Base-by-base conservation (phyloP, 163 green algal species). In the Chlorella variabilis region DNA sequence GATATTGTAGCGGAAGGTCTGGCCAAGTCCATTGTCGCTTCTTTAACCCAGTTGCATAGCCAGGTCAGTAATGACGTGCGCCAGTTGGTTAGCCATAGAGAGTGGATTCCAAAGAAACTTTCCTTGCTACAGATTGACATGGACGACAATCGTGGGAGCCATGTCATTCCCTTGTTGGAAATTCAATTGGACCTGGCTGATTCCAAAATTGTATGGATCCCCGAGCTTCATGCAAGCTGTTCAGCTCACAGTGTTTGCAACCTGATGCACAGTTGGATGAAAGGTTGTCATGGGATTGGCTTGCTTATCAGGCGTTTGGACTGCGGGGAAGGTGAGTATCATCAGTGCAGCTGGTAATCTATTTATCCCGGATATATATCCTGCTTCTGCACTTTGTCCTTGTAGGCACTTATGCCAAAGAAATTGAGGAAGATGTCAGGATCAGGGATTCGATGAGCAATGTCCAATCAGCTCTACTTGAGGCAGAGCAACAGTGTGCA, bases 351-450 rank as follows among this genome's bases (percentile, higher is more conserved):
- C n/a, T n/a, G n/a, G n/a, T n/a, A 18, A 25, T 39, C 38, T 25
- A n/a, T n/a, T n/a, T n/a, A n/a, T n/a, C n/a, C n/a, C n/a, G n/a
- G n/a, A n/a, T n/a, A n/a, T n/a, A n/a, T n/a, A n/a, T n/a, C n/a
- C n/a, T n/a, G n/a, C n/a, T n/a, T n/a, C n/a, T n/a, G n/a, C n/a
- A n/a, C n/a, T n/a, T n/a, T n/a, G n/a, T n/a, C n/a, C 31, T 8
- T 41, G 66, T 80, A 89, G 90, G 94, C 74, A 94, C 91, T 83
- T 98, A 98, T 84, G 84, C 79, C 36, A 94, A 93, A 81, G 95
- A 97, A 86, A 85, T 98, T 41, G 93, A 97, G 75, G 94, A 97
- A 87, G 94, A 98, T 82, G 94, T 91, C 71, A 83, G 91, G 18
- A 89, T 98, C 62, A 87, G 89, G 65, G 90, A 93, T 51, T 84